Evolutionary conservation across 371 early-diverging fungal genomes (phyloP), one percentile per base, ranked within the genome.

Genomic region (Circinella umbellata): DNA sequence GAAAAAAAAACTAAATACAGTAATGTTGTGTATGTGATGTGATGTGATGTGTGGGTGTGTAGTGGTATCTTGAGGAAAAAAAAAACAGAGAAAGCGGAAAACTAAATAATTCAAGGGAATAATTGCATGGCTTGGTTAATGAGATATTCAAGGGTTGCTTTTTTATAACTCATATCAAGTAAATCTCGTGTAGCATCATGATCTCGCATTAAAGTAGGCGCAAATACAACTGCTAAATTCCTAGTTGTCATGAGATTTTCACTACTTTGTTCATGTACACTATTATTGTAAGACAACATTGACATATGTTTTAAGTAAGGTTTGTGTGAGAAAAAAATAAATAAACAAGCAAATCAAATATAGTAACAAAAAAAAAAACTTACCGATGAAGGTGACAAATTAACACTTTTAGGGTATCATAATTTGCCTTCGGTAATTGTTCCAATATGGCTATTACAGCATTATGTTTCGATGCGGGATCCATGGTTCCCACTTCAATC

Each of bases 181-280:
- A 96, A 82, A 68, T 96, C 96, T 36, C 84, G 77, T 27, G 82
- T 79, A 17, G 90, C 80, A 64, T 92, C 85, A 9, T 80, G 80
- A 74, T 91, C 89, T 11, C 92, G 87, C 78, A 97, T 75, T 38
- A 97, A 79, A 4, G 94, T 95, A 0, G 97, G 98, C 2, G 95
- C 97, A 88, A 97, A 96, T 53, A 97, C 96, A 17, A 96, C 94
- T 3, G 95, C 94, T 48, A 97, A 74, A 64, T 96, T 97, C 71
- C 92, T 91, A 17, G 92, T 79, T 4, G 89, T 90, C 98, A 97
- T 97, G 68, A 92, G 77, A 76, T 96, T 97, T 38, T 86, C 82
- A 57, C 69, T 64, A 37, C 82, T 79, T 35, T 80, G 72, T 39
- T 83, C 69, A 49, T 86, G 86, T 0, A 96, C 89, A 39, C 88